Conservation (phyloP, 228 moss, liverwort and hornwort species). For the Sphagnum magellanicum region DNA sequence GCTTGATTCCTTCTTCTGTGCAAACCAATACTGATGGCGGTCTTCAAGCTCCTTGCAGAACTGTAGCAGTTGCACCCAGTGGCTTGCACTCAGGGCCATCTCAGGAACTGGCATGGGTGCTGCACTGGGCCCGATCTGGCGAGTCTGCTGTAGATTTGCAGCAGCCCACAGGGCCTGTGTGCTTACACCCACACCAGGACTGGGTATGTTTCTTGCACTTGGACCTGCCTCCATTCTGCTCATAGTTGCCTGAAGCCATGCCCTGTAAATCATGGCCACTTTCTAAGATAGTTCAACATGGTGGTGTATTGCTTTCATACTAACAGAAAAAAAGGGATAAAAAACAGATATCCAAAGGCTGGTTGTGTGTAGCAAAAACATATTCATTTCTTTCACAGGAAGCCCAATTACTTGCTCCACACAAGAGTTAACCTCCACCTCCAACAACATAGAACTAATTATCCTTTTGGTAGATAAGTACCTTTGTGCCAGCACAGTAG, state of each 20-base stretch:
- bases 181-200: constrained; percentile 3
- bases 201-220: not conserved
- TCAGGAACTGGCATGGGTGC: constrained; percentile 4
- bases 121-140: constrained; percentile 4
- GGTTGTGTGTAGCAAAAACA: no score
- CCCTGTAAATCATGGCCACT: constrained; percentile 2
- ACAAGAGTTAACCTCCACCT: no score
- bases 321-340: no score
- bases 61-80: constrained; percentile 11
- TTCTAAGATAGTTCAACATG: not conserved
- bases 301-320: no score
- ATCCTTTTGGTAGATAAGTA: not conserved
- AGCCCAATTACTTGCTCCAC: no score
- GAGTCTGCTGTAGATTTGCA: constrained; percentile 6
- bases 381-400: no score
- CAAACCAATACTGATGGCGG: constrained; percentile 13
- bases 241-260: constrained; percentile 7
- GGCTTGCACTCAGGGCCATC: not conserved
- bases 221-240: constrained; percentile 5
- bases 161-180: constrained; percentile 6
- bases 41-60: constrained; percentile 25
- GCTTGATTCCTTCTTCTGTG: constrained; percentile 21
- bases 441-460: no score
- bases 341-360: no score
- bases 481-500: constrained; percentile 11